These are phyloP conservation scores for Coccomyxa sp. DNA, from an alignment of 139 green algal genomes.

Conservation along the genomic window DNA sequence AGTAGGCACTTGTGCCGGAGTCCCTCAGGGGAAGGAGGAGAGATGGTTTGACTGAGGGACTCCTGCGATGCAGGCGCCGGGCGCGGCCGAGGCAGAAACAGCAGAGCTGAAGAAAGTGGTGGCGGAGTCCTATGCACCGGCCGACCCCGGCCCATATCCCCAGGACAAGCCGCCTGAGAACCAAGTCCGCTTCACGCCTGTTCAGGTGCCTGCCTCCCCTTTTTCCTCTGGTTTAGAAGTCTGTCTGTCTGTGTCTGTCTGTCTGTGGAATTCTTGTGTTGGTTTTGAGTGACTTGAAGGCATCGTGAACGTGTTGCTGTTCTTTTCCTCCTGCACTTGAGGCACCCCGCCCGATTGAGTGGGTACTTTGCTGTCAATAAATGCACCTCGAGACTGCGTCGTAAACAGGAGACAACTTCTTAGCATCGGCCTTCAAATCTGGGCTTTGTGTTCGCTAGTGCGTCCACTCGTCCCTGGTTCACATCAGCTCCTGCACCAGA, in stretches of 20 bases:
- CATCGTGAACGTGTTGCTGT: background rate
- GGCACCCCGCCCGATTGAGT: too few relatives aligned
- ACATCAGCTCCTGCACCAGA: too few relatives aligned
- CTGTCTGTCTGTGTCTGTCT: background rate
- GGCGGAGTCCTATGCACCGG: conserved; percentile 73
- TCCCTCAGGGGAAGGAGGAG: too few relatives aligned
- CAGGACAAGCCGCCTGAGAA: conserved; percentile 77
- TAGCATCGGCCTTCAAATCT: too few relatives aligned
- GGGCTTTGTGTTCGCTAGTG: too few relatives aligned
- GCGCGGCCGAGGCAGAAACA: background rate
- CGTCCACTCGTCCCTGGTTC: too few relatives aligned
- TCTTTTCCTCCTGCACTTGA: too few relatives aligned
- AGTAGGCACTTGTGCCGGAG: too few relatives aligned
- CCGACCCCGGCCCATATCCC: conserved; percentile 85
- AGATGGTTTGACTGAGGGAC: too few relatives aligned
- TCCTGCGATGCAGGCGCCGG: background rate
- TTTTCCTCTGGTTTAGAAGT: background rate
- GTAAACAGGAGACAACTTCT: too few relatives aligned
- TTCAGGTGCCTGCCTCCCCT: conserved; percentile 48
- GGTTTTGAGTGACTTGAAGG: background rate
- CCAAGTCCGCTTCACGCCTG: conserved; percentile 88
- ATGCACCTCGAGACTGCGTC: too few relatives aligned
- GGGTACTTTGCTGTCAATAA: too few relatives aligned
- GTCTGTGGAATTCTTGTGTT: background rate
- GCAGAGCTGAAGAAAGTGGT: conserved; percentile 33